phyloP scores from a whole-genome alignment of 2,329 filamentous ascomycete species.

The Chaetomium olivaceum region DNA sequence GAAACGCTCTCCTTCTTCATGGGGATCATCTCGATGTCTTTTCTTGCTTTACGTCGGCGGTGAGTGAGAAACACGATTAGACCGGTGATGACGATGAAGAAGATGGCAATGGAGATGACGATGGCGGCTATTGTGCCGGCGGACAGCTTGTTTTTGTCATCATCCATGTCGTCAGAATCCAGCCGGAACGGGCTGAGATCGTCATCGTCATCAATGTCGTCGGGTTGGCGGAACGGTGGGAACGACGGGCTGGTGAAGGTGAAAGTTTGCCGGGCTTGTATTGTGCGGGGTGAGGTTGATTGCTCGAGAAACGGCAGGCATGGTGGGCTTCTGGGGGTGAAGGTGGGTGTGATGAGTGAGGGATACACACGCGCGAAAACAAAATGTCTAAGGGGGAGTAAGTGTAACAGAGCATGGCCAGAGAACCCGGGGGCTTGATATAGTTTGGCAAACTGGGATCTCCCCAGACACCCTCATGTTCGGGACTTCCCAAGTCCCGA shows the following conservation, averaged over 20 bases:
- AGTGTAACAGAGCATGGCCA: background rate
- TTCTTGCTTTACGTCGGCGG: background rate
- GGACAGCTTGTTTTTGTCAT: background rate
- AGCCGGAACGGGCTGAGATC: background rate
- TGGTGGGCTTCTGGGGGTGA: background rate
- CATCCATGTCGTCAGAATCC: background rate
- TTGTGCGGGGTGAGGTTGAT: background rate
- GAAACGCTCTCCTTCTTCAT: constrained; percentile 13
- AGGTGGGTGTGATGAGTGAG: background rate
- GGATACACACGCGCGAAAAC: background rate
- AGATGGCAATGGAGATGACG: constrained; percentile 13
- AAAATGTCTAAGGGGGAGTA: background rate
- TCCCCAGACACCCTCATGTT: background rate
- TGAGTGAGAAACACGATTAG: background rate
- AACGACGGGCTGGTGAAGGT: background rate
- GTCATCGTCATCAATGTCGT: background rate
- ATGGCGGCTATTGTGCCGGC: constrained; percentile 13
- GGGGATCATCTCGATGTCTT: background rate
- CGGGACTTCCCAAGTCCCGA: constrained; percentile 13
- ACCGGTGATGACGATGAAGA: constrained; percentile 7
- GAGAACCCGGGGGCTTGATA: background rate
- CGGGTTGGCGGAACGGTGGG: background rate
- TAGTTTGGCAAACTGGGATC: background rate
- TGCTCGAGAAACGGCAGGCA: background rate
- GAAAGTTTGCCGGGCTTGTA: background rate